Percentiles rank a stretch among this genome's conserved stretches.
phyloP scores from a whole-genome alignment of 176 grass and related monocot genomes.

The Urochloa ruziziensis region DNA sequence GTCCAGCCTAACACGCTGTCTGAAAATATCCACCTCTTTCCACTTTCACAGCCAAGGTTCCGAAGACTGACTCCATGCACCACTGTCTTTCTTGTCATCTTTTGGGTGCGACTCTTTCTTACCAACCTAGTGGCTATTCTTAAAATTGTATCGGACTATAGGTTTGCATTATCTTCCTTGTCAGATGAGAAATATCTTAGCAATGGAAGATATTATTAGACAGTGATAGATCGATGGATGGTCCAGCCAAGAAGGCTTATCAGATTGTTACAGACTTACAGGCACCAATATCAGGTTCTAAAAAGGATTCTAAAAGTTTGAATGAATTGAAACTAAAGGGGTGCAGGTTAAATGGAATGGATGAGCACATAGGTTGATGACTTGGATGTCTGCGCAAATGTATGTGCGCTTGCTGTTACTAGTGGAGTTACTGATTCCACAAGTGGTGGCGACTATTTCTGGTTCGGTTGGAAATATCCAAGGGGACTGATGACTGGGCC shows the following conservation, averaged over 20 bases:
- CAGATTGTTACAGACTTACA: background rate
- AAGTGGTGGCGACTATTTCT: background rate
- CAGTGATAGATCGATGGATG: background rate
- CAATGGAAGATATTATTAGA: background rate
- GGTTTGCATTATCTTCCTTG: background rate
- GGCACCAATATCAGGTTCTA: background rate
- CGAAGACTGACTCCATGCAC: background rate
- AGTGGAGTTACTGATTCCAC: background rate
- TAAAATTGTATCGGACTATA: background rate
- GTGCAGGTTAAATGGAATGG: background rate
- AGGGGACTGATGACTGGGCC: background rate
- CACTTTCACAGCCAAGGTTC: background rate
- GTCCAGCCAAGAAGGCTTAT: background rate
- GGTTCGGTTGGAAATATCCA: background rate
- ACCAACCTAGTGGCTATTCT: conserved; percentile 11
- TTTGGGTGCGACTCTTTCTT: background rate
- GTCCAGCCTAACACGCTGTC: background rate
- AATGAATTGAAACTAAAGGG: background rate
- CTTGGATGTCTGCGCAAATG: background rate
- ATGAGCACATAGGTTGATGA: background rate
- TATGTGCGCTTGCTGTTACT: background rate
- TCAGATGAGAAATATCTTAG: conserved; percentile 8
- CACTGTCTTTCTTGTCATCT: background rate
- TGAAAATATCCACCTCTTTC: conserved; percentile 15
- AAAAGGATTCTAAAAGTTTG: background rate